Evolutionary conservation across 2,329 filamentous ascomycete genomes (phyloP), one percentile per base, ranked within the genome.

Genomic region (Orbilia oligospora): DNA sequence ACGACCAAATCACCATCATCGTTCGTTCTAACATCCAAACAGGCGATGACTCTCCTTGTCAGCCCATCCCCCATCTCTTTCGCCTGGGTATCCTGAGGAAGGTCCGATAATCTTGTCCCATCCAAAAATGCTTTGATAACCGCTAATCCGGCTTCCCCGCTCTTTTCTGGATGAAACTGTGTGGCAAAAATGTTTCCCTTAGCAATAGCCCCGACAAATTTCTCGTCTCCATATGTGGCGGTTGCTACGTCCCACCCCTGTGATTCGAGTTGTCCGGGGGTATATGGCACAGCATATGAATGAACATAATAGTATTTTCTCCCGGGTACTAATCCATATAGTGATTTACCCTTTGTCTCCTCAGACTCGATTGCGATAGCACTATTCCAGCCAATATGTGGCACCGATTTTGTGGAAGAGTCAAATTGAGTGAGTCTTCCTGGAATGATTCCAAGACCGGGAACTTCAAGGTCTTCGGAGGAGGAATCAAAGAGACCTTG

Each of bases 291-390:
- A 73, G 94, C 94, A 85, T 96, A 99, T 1, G 93, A 94, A 87
- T 99, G 96, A 71, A 99, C 95, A 83, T 99, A 99, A 86, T 99
- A 99, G 87, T 99, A 99, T 85, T 98, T 99, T 83, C 93, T 97
- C 67, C 88, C 88, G 0, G 93, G 91, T 30, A 89, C 87, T 68
- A 99, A 86, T 72, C 92, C 94, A 84, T 95, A 97, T 73, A 98
- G 88, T 81, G 87, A 89, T 80, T 89, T 85, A 18, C 85, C 83
- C 48, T 58, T 33, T 49, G 41, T 33, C 18, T 58, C 55, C 36
- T 53, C 53, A 0, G 77, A 82, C 86, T 46, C 41, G 80, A 85
- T 84, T 0, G 91, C 90, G 82, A 91, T 91, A 53, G 97, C 96
- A 81, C 91, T 94, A 85, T 99, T 99, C 96, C 96, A 99, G 70